These are phyloP conservation scores for Smallanthus sonchifolius DNA, from an alignment of 129 eudicot genomes.

Conservation along the genomic window DNA sequence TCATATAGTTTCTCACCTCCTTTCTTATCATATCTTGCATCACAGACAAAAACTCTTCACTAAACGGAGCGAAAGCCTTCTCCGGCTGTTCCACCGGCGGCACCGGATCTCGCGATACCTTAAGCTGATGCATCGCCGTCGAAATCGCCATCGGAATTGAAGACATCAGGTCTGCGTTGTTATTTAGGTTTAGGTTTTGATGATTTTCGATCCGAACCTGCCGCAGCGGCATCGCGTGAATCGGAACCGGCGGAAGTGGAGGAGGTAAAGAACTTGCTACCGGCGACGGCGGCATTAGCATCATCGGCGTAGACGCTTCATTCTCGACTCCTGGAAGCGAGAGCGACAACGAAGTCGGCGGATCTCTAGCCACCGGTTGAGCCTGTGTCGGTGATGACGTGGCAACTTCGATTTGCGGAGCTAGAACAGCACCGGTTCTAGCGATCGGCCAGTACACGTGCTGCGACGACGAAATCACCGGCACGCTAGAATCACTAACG, in stretches of 20 bases:
- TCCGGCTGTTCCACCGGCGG: constrained; percentile 25
- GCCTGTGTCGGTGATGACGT: constrained; percentile 19
- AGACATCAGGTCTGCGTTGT: constrained; percentile 17
- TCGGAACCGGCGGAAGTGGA: constrained; percentile 14
- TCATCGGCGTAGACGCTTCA: constrained; percentile 22
- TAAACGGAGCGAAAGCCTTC: constrained; percentile 45
- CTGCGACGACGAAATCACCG: constrained; percentile 32
- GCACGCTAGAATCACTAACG: constrained; percentile 52
- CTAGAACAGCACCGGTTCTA: constrained; percentile 40
- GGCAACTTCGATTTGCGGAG: constrained; percentile 23
- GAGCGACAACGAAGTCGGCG: constrained; percentile 54
- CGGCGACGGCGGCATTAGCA: constrained; percentile 14
- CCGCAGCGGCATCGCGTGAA: constrained; percentile 22
- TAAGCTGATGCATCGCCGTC: constrained; percentile 31
- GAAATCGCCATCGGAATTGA: constrained; percentile 39
- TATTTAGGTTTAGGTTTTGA: constrained; percentile 11
- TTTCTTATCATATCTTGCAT: constrained; percentile 88
- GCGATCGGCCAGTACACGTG: constrained; percentile 58
- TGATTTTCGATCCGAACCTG: constrained; percentile 22
- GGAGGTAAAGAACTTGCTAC: constrained; percentile 22
- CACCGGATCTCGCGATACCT: constrained; percentile 20
- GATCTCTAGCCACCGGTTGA: constrained; percentile 24
- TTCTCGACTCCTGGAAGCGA: constrained; percentile 64
- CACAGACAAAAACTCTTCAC: constrained; percentile 61
- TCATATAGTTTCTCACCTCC: constrained; percentile 80